Conservation (phyloP, 768 basidiomycete genomes). For the Botryobasidium botryosum region DNA sequence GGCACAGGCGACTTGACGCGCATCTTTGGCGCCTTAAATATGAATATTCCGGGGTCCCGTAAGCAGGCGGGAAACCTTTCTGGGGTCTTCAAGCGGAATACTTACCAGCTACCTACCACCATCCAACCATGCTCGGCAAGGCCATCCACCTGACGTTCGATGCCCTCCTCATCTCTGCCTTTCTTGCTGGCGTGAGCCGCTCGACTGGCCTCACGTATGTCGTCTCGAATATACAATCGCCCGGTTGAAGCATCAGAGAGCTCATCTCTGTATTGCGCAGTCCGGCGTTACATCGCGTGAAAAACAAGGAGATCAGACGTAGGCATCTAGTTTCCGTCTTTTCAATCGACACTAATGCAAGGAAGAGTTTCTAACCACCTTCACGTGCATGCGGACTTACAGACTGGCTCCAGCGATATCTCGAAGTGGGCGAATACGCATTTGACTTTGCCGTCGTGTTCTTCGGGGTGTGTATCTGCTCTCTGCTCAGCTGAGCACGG, state of each 20-base stretch:
- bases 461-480: constrained; percentile 42
- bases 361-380: background rate
- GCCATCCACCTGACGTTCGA: constrained; percentile 61
- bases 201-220: constrained; percentile 75
- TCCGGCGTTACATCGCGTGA: constrained; percentile 55
- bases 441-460: constrained; percentile 80
- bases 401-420: constrained; percentile 63
- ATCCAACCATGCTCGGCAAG: constrained; percentile 49
- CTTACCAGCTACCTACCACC: no score
- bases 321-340: constrained; percentile 24
- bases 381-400: no score
- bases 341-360: background rate
- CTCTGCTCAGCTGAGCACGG: constrained; percentile 8
- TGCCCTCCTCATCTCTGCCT: constrained; percentile 58
- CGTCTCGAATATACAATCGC: background rate
- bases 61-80: no score
- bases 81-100: no score
- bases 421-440: constrained; percentile 70
- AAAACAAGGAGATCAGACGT: constrained; percentile 84
- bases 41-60: no score
- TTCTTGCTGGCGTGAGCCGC: constrained; percentile 71
- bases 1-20: no score
- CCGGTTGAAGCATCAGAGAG: background rate
- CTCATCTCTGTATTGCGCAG: constrained; percentile 22
- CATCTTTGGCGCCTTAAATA: no score